Percentiles rank a stretch among this genome's conserved stretches.
Evolutionary conservation across 2,329 filamentous ascomycete species (phyloP).

Genomic region (Exophiala oligosperma): DNA sequence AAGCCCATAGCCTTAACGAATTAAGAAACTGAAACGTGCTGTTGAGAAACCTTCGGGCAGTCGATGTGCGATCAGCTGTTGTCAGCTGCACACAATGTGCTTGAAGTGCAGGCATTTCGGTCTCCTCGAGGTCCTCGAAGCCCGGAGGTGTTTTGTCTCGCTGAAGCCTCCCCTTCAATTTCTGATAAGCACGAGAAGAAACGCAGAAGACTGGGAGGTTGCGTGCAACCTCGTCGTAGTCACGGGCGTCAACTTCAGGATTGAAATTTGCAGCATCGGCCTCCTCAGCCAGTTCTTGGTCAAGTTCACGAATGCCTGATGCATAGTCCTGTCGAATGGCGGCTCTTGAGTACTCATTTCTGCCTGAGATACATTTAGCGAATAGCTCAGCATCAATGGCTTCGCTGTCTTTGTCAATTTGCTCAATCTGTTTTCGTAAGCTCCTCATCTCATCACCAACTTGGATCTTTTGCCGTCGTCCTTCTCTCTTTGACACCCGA

Average conservation of each 20-base stretch:
- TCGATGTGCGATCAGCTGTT: constrained; percentile 46
- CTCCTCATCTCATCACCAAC: constrained; percentile 35
- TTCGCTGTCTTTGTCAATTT: constrained; percentile 33
- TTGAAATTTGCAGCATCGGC: constrained; percentile 57
- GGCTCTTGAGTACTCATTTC: constrained; percentile 57
- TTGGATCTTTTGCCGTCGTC: constrained; percentile 30
- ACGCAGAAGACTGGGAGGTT: constrained; percentile 65
- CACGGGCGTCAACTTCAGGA: constrained; percentile 53
- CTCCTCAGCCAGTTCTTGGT: constrained; percentile 56
- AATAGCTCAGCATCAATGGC: constrained; percentile 36
- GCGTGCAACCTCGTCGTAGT: constrained; percentile 59
- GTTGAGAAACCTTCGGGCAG: constrained; percentile 53
- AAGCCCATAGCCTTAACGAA: constrained; percentile 54
- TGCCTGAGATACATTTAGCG: constrained; percentile 50
- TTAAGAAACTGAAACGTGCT: constrained; percentile 53
- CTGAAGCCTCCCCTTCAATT: constrained; percentile 55
- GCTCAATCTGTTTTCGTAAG: constrained; percentile 32
- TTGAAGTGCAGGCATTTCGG: constrained; percentile 60
- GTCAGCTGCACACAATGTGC: constrained; percentile 61
- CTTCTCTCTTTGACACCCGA: constrained; percentile 44
- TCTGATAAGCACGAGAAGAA: constrained; percentile 63
- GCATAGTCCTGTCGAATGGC: constrained; percentile 62
- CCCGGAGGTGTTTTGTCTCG: constrained; percentile 55
- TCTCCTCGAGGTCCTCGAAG: constrained; percentile 55
- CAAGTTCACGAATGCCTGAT: constrained; percentile 59